Conservation (phyloP, 108 stramenopile species). For the Pseudonitzschia delicatissima region DNA sequence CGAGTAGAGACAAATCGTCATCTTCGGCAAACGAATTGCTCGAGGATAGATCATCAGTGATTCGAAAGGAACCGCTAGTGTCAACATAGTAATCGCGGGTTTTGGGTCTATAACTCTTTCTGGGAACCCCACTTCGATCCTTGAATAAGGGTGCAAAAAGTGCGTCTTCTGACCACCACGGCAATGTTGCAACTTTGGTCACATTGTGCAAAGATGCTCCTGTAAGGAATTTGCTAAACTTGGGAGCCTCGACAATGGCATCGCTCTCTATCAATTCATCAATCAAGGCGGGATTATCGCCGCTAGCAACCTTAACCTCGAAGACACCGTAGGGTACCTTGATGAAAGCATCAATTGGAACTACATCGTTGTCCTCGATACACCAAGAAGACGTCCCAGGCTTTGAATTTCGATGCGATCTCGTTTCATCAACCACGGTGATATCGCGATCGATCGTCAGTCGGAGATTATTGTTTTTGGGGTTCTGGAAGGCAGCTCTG, state of each 20-base stretch:
- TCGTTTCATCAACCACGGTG: constrained; percentile 28
- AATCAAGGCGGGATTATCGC: constrained; percentile 12
- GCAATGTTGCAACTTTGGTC: constrained; percentile 12
- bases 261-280: not conserved
- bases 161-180: constrained; percentile 33
- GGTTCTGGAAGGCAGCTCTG: constrained; percentile 35
- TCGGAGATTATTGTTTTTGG: constrained; percentile 25
- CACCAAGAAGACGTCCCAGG: constrained; percentile 21
- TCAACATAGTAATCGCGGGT: no score
- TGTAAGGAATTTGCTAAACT: constrained; percentile 40
- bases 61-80: no score
- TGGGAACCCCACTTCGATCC: no score
- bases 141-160: constrained; percentile 8
- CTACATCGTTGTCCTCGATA: constrained; percentile 10
- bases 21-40: no score
- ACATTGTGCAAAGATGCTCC: constrained; percentile 21
- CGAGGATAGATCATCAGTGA: no score
- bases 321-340: constrained; percentile 29
- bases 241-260: constrained; percentile 24
- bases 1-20: no score
- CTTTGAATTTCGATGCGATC: not conserved
- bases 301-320: constrained; percentile 37
- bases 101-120: no score
- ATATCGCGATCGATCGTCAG: constrained; percentile 39
- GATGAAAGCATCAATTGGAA: not conserved